Evolutionary conservation across 225 moss, liverwort and hornwort species (phyloP).

Genomic region (Pseudisothecium myosuroides): DNA sequence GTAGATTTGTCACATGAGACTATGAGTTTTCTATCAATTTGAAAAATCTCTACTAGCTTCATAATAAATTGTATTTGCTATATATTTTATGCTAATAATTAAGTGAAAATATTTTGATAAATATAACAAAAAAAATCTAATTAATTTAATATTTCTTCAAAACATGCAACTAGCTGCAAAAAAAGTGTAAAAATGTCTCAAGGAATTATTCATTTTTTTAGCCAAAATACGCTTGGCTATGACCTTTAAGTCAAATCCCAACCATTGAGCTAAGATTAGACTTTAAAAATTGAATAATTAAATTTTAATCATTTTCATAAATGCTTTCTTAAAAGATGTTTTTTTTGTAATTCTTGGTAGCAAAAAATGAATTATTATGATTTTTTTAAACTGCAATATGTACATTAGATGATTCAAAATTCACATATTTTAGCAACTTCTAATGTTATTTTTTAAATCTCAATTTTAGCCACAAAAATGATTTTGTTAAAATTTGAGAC

Average conservation of each 20-base stretch:
- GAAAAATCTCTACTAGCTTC: neutral
- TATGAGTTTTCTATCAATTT: neutral
- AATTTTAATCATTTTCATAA: neutral
- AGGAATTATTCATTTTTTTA: neutral
- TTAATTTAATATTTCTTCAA: neutral
- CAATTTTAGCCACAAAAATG: neutral
- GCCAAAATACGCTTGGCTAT: neutral
- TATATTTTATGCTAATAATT: neutral
- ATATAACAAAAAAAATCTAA: neutral
- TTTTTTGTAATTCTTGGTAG: neutral
- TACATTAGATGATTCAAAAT: neutral
- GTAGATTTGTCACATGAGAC: neutral
- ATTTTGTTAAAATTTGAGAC: neutral
- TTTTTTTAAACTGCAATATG: neutral
- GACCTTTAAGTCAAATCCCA: neutral
- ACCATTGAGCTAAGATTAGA: neutral
- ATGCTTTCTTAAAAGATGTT: neutral
- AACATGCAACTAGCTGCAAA: neutral
- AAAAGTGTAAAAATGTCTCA: no score
- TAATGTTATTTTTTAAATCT: neutral
- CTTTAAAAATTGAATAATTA: accelerated
- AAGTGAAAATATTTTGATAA: neutral
- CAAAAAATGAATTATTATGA: neutral
- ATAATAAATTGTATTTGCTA: neutral
- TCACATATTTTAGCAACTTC: accelerated